phyloP scores from a whole-genome alignment of 768 basidiomycete species.

The Boletus tylopilopsis region DNA sequence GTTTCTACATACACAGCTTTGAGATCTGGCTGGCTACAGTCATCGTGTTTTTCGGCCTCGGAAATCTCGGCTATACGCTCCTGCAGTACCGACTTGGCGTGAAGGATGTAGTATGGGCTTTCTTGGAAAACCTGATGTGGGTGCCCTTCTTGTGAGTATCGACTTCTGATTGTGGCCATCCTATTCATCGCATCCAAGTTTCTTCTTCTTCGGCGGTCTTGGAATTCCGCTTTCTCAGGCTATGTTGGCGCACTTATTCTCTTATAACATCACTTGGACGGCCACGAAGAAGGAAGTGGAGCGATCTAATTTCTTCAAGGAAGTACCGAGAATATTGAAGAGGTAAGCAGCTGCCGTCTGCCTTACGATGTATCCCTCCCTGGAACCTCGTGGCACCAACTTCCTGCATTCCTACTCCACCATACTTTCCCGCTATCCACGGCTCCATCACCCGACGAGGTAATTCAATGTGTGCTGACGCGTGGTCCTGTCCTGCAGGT shows the following conservation, averaged over 20 bases:
- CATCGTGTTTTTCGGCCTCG: constrained; percentile 74
- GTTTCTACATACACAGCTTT: constrained; percentile 74
- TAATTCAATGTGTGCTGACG: constrained; percentile 14
- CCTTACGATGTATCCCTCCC: not conserved
- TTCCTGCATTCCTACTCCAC: not conserved
- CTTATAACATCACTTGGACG: constrained; percentile 56
- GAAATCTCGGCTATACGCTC: constrained; percentile 67
- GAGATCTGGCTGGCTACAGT: constrained; percentile 78
- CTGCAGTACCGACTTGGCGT: constrained; percentile 69
- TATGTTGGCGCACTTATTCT: constrained; percentile 52
- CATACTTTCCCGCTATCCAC: not conserved
- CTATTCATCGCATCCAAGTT: constrained; percentile 17
- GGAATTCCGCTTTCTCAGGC: constrained; percentile 51
- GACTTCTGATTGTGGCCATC: not conserved
- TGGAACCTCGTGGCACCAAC: not conserved
- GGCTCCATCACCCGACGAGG: constrained; percentile 2
- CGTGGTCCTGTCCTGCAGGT: constrained; percentile 18
- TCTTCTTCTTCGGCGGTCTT: constrained; percentile 58
- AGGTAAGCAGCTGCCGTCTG: constrained; percentile 16
- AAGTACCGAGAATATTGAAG: constrained; percentile 78
- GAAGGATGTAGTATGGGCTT: constrained; percentile 20
- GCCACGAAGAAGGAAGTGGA: constrained; percentile 80
- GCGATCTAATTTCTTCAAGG: constrained; percentile 85
- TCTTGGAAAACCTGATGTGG: constrained; percentile 27
- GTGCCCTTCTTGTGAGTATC: constrained; percentile 36